Evolutionary conservation across 1,284 basidiomycete genomes (phyloP).

Genomic region (Moesziomyces globuligerus): DNA sequence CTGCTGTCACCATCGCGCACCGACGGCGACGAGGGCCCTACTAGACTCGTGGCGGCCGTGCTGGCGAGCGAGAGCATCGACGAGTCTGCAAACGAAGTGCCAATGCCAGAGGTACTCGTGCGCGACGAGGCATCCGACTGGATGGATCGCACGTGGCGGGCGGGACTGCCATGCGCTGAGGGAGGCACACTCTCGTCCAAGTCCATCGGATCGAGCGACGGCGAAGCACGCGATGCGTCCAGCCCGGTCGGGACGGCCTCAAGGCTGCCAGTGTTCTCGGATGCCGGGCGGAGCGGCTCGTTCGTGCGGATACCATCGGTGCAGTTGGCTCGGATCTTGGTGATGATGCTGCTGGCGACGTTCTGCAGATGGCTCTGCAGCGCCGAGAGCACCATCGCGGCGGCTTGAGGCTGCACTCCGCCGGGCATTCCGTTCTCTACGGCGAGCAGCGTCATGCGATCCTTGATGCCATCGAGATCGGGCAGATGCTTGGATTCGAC

Average conservation of each 20-base stretch:
- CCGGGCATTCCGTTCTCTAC: slow-evolving; percentile 67
- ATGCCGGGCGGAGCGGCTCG: slow-evolving; percentile 32
- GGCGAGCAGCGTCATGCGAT: slow-evolving; percentile 68
- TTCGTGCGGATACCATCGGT: slow-evolving; percentile 51
- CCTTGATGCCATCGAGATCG: slow-evolving; percentile 66
- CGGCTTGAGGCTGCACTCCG: slow-evolving; percentile 66
- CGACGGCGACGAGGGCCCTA: slow-evolving; percentile 39
- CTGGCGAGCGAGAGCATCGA: slow-evolving; percentile 56
- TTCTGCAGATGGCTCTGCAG: slow-evolving; percentile 65
- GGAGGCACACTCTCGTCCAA: slow-evolving; percentile 31
- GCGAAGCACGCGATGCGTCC: slow-evolving; percentile 12
- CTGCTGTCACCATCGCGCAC: slow-evolving; percentile 36
- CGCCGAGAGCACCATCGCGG: slow-evolving; percentile 64
- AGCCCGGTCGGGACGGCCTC: slow-evolving; percentile 22
- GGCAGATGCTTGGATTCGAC: slow-evolving; percentile 68
- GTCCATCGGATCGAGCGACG: slow-evolving; percentile 33
- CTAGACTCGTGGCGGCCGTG: slow-evolving; percentile 53
- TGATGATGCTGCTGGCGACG: slow-evolving; percentile 58
- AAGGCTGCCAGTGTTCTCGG: slow-evolving; percentile 24
- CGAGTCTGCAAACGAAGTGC: slow-evolving; percentile 48
- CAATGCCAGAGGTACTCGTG: slow-evolving; percentile 38
- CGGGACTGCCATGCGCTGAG: slow-evolving; percentile 32
- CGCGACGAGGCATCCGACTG: slow-evolving; percentile 48
- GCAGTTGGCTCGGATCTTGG: slow-evolving; percentile 59
- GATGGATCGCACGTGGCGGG: slow-evolving; percentile 29